Percentiles rank a stretch among this genome's conserved stretches.
phyloP scores from a whole-genome alignment of 495 filamentous ascomycete species.

The Lasiosphaeria ovina region DNA sequence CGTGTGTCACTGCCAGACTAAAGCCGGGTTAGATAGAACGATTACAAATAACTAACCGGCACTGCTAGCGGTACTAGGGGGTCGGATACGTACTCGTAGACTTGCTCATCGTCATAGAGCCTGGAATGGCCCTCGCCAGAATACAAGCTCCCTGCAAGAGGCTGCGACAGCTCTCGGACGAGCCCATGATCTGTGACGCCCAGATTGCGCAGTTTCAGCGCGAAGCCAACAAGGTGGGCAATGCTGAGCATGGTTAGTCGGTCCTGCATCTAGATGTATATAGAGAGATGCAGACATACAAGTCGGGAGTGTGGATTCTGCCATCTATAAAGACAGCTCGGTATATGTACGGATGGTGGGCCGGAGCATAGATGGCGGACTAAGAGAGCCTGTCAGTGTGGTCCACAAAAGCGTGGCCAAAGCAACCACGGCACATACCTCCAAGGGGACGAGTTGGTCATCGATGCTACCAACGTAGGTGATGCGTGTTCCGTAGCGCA shows the following conservation, averaged over 20 bases:
- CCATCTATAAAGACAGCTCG: constrained; percentile 94
- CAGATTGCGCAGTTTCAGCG: constrained; percentile 87
- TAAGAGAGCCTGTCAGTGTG: constrained; percentile 29
- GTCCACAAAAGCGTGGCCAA: not conserved
- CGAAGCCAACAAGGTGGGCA: constrained; percentile 88
- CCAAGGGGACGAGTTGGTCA: constrained; percentile 90
- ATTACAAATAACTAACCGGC: not conserved
- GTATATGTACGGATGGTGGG: constrained; percentile 87
- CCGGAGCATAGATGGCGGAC: constrained; percentile 80
- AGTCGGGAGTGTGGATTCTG: constrained; percentile 87
- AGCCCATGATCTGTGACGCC: constrained; percentile 91
- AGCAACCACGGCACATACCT: constrained; percentile 50
- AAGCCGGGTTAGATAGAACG: not conserved
- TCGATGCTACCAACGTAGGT: constrained; percentile 91
- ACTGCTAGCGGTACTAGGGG: not conserved
- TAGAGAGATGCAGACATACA: constrained; percentile 47
- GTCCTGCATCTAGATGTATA: not conserved
- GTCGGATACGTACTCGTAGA: constrained; percentile 66
- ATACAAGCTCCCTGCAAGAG: constrained; percentile 89
- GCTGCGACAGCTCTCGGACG: constrained; percentile 82
- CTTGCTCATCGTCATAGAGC: constrained; percentile 84
- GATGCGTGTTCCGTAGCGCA: constrained; percentile 77
- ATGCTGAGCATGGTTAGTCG: constrained; percentile 46
- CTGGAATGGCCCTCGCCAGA: constrained; percentile 89
- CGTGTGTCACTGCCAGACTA: constrained; percentile 77